Conservation (phyloP, 805 yeast genomes). For the Lipomyces yamanashiensis region DNA sequence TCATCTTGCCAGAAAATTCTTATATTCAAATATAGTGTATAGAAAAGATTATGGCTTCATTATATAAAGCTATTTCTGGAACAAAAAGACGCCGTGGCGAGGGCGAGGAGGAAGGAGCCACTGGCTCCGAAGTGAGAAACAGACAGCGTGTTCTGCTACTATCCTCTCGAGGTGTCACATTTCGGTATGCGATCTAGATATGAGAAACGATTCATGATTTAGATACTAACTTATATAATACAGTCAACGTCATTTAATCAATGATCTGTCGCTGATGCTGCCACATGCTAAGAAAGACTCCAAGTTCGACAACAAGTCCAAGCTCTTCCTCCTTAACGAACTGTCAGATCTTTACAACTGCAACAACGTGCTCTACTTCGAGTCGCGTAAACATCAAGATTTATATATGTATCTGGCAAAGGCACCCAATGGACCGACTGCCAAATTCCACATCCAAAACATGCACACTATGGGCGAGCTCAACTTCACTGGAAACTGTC, state of each 20-base stretch:
- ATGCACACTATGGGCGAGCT: slow-evolving; percentile 94
- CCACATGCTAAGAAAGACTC: slow-evolving; percentile 98
- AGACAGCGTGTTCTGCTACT: slow-evolving; percentile 64
- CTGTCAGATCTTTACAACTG: slow-evolving; percentile 97
- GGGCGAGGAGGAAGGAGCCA: slow-evolving; percentile 41
- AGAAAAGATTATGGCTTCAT: slow-evolving; percentile 60
- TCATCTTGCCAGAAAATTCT: background rate
- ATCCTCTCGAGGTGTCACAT: slow-evolving; percentile 93
- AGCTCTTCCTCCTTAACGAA: slow-evolving; percentile 86
- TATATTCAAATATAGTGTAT: background rate
- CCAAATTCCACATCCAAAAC: slow-evolving; percentile 91
- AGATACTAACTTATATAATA: background rate
- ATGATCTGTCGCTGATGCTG: slow-evolving; percentile 74
- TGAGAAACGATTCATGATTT: background rate
- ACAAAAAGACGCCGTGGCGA: slow-evolving; percentile 48
- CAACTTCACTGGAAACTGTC: slow-evolving; percentile 94
- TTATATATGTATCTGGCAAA: slow-evolving; percentile 92
- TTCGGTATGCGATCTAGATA: slow-evolving; percentile 20
- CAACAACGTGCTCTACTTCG: slow-evolving; percentile 91
- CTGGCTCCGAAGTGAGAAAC: slow-evolving; percentile 15
- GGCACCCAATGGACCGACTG: slow-evolving; percentile 97
- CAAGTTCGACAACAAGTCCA: slow-evolving; percentile 90
- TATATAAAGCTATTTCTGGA: slow-evolving; percentile 67
- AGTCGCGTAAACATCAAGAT: slow-evolving; percentile 94
- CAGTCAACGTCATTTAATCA: slow-evolving; percentile 92